Evolutionary conservation across 169 alveolate species (phyloP).

Genomic region (Cyclospora cayetanensis): DNA sequence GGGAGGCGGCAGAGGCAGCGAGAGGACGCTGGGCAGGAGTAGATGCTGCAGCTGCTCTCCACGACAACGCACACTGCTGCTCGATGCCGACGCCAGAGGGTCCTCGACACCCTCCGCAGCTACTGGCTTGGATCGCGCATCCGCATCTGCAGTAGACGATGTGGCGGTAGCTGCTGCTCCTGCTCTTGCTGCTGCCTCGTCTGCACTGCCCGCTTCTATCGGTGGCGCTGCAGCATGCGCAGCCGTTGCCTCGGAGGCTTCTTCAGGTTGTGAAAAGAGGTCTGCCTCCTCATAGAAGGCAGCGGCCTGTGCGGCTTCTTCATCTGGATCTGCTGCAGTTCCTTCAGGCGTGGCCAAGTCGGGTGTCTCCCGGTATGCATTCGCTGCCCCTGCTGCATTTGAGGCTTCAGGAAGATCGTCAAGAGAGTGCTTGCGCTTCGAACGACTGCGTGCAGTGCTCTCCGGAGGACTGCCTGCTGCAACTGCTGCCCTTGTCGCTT

Average conservation of each 20-base stretch:
- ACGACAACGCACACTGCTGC: background rate
- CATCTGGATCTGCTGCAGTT: constrained; percentile 31
- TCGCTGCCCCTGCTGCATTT: background rate
- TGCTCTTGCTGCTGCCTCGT: background rate
- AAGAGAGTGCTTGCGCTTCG: background rate
- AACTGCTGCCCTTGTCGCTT: background rate
- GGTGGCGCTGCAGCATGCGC: background rate
- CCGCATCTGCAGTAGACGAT: background rate
- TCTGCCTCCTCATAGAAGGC: background rate
- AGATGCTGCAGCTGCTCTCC: background rate
- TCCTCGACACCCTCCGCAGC: background rate
- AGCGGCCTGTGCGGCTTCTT: background rate
- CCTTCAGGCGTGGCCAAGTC: background rate
- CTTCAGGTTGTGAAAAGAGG: no score
- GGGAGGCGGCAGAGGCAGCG: background rate
- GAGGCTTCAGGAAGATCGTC: background rate
- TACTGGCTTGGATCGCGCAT: background rate
- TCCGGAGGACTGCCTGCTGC: no score
- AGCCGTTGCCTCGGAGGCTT: background rate
- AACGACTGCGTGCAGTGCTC: no score
- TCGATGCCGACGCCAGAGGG: background rate
- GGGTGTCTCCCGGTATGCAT: background rate
- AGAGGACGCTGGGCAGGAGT: background rate
- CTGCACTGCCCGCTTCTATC: background rate
- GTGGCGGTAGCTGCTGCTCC: background rate